Conservation (phyloP, 2,329 filamentous ascomycete species). For the Macroventuria anomochaeta region DNA sequence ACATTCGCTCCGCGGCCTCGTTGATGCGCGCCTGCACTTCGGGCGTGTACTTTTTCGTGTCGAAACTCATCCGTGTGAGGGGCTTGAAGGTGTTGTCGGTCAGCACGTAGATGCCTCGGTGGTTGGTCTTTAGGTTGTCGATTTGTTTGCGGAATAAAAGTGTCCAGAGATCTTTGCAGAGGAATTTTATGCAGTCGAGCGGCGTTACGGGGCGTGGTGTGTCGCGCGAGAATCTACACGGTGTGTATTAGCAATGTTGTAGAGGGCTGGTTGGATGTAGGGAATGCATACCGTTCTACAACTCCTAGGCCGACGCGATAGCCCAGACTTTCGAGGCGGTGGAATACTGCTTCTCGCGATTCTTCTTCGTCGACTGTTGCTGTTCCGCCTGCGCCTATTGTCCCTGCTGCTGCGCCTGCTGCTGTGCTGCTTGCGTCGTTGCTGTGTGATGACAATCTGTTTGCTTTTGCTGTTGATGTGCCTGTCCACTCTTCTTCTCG, state of each 20-base stretch:
- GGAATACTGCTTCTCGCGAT: slow-evolving; percentile 83
- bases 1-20: slow-evolving; percentile 24
- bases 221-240: slow-evolving; percentile 75
- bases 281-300: slow-evolving; percentile 74
- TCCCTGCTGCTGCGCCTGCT: slow-evolving; percentile 28
- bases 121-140: slow-evolving; percentile 98
- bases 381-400: slow-evolving; percentile 27
- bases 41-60: slow-evolving; percentile 52
- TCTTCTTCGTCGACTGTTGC: slow-evolving; percentile 73
- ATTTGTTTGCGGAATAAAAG: slow-evolving; percentile 96
- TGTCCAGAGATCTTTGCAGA: slow-evolving; percentile 98
- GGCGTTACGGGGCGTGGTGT: slow-evolving; percentile 89
- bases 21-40: slow-evolving; percentile 29
- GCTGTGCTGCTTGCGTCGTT: slow-evolving; percentile 38
- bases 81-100: slow-evolving; percentile 93
- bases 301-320: slow-evolving; percentile 93
- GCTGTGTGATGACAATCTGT: slow-evolving; percentile 27
- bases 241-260: neutral
- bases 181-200: slow-evolving; percentile 95
- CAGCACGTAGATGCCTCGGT: slow-evolving; percentile 92
- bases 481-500: slow-evolving; percentile 52
- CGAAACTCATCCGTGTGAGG: slow-evolving; percentile 86
- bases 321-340: slow-evolving; percentile 80
- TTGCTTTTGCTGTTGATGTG: slow-evolving; percentile 18
- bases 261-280: neutral